Conservation (phyloP, 176 grass and related monocot genomes). For the Microstegium vimineum region DNA sequence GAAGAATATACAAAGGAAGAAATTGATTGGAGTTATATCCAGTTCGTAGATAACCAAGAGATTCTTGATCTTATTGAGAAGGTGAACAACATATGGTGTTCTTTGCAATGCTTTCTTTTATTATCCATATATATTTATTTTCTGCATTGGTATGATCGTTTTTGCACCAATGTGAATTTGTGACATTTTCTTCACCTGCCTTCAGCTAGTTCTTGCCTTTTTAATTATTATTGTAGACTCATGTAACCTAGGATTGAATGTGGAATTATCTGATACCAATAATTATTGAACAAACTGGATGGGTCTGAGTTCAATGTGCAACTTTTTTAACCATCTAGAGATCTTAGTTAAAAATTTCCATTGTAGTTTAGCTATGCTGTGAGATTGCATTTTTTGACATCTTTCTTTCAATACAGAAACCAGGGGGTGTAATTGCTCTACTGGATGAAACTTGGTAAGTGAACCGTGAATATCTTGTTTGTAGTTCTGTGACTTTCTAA, state of each 20-base stretch:
- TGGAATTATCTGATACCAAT: neutral
- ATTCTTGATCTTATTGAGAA: constrained; percentile 99
- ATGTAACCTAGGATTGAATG: constrained; percentile 9
- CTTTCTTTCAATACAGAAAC: constrained; percentile 70
- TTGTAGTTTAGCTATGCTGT: constrained; percentile 13
- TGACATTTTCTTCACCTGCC: neutral
- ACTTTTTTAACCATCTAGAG: neutral
- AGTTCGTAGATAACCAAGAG: constrained; percentile 94
- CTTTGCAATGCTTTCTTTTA: neutral
- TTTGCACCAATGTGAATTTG: neutral
- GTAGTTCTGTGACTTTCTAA: constrained; percentile 20
- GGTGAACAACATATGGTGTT: constrained; percentile 38
- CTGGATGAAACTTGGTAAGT: constrained; percentile 93
- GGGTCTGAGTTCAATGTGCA: neutral
- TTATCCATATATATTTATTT: constrained; percentile 1
- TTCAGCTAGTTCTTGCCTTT: neutral
- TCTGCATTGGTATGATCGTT: neutral
- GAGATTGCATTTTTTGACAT: constrained; percentile 23
- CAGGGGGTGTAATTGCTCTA: constrained; percentile 91
- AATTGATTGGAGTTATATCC: constrained; percentile 99
- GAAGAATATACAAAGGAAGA: constrained; percentile 99
- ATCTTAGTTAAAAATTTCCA: neutral
- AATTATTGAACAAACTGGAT: neutral
- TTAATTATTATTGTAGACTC: constrained; percentile 5
- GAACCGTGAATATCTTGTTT: constrained; percentile 15